Evolutionary conservation across 2,329 filamentous ascomycete genomes (phyloP).

Genomic region (Colletotrichum musicola): DNA sequence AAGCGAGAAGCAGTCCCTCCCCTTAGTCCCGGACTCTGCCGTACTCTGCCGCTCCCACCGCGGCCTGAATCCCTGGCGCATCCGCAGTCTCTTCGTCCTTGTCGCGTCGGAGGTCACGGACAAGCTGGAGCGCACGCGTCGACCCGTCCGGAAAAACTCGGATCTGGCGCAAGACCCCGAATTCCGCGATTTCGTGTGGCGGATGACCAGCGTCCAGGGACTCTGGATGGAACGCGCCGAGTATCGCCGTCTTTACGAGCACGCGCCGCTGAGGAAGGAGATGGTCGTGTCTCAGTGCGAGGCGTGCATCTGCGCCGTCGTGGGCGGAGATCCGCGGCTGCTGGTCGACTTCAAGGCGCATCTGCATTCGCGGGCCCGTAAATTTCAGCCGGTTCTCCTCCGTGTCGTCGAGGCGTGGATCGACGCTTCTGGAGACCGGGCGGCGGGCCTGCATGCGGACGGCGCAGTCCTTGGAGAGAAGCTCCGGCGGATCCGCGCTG

Average conservation of each 20-base stretch:
- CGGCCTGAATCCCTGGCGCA: slow-evolving; percentile 55
- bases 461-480: slow-evolving; percentile 28
- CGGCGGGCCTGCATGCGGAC: neutral
- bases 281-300: slow-evolving; percentile 58
- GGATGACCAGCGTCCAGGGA: slow-evolving; percentile 49
- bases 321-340: slow-evolving; percentile 58
- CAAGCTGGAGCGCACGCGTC: slow-evolving; percentile 46
- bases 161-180: neutral
- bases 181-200: slow-evolving; percentile 45
- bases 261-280: slow-evolving; percentile 43
- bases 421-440: slow-evolving; percentile 44
- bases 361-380: slow-evolving; percentile 53
- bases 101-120: slow-evolving; percentile 57
- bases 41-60: slow-evolving; percentile 57
- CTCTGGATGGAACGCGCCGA: slow-evolving; percentile 54
- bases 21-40: slow-evolving; percentile 46
- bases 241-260: slow-evolving; percentile 52
- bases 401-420: slow-evolving; percentile 61
- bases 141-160: slow-evolving; percentile 36
- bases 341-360: slow-evolving; percentile 61
- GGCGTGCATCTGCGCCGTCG: slow-evolving; percentile 63
- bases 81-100: slow-evolving; percentile 58
- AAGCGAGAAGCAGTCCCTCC: slow-evolving; percentile 44
- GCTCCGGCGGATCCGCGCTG: slow-evolving; percentile 23
- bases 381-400: slow-evolving; percentile 50